These are phyloP conservation scores for Dictyostelium firmibasis DNA, from an alignment of 78 protist species.

Conservation along the genomic window DNA sequence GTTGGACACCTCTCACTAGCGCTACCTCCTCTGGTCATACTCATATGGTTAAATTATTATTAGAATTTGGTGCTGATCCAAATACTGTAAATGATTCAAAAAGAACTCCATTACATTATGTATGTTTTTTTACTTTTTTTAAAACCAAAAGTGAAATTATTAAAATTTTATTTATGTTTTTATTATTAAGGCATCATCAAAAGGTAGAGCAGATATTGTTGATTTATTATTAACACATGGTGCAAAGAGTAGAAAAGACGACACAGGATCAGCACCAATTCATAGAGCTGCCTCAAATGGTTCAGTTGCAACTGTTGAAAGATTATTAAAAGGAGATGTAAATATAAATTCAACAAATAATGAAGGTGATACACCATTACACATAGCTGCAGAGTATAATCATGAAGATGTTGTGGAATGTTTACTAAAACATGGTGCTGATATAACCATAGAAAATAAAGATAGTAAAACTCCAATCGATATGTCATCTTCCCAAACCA, in stretches of 20 bases:
- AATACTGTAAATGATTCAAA: slow-evolving; percentile 34
- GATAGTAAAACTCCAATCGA: slow-evolving; percentile 46
- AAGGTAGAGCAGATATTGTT: slow-evolving; percentile 50
- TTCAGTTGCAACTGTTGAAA: background rate
- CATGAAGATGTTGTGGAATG: slow-evolving; percentile 19
- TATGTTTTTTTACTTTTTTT: background rate
- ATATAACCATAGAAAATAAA: slow-evolving; percentile 45
- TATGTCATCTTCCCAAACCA: background rate
- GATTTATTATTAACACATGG: slow-evolving; percentile 36
- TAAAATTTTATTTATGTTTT: background rate
- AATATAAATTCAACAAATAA: slow-evolving; percentile 15
- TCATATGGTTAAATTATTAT: slow-evolving; percentile 38
- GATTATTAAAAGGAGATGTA: slow-evolving; percentile 11
- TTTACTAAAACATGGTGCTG: slow-evolving; percentile 17
- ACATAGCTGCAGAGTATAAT: slow-evolving; percentile 34
- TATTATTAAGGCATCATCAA: slow-evolving; percentile 18
- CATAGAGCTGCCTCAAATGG: slow-evolving; percentile 61
- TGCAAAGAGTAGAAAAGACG: slow-evolving; percentile 42
- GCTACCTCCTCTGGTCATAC: slow-evolving; percentile 18
- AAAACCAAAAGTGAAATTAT: no score
- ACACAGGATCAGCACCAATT: slow-evolving; percentile 42
- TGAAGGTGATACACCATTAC: slow-evolving; percentile 53
- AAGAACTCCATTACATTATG: slow-evolving; percentile 61
- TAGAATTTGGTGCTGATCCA: slow-evolving; percentile 41
- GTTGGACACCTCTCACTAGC: slow-evolving; percentile 44